Evolutionary conservation across 2,329 filamentous ascomycete species (phyloP), one percentile per base, ranked within the genome.

Genomic region (Amylocarpus encephaloides): DNA sequence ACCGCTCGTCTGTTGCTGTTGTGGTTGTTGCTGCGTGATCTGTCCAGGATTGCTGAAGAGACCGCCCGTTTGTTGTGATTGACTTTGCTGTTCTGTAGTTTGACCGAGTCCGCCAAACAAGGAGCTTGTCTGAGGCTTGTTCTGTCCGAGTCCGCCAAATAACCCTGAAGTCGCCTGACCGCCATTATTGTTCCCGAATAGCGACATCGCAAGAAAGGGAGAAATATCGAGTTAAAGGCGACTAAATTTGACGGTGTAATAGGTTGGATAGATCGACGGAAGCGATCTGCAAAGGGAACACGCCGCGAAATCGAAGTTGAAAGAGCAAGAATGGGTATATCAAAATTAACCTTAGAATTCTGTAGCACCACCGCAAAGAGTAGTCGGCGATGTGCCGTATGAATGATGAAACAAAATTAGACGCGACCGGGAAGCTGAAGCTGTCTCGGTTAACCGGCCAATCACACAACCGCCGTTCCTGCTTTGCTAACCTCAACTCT

Each of bases 11-110:
- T 57, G 56, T 53, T 52, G 57, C 36, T 51, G 53, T 45, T 49
- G 57, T 38, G 52, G 54, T 46, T 52, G 59, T 35, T 52, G 54
- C 49, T 62, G 60, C 46, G 48, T 41, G 39, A 59, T 54, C 51
- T 65, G 43, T 12, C 49, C 53, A 15, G 51, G 15, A 26, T 45
- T 39, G 26, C 56, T 51, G 49, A 62, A 60, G 2, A 60, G 49
- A 16, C 57, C 54, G 7, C 55, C 60, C 58, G 63, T 56, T 54
- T 71, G 66, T 54, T 68, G 47, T 40, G 53, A 50, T 16, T 50
- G 54, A 30, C 45, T 48, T 44, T 60, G 60, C 36, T 61, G 59
- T 35, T 66, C 50, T 29, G 41, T 63, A 53, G 69, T 48, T 36
- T 36, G 34, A 36, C 39, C 46, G 41, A 43, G 35, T 48, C 18